Base-by-base conservation (phyloP, 352 stramenopile species). In the Halophytophthora batemanensis region DNA sequence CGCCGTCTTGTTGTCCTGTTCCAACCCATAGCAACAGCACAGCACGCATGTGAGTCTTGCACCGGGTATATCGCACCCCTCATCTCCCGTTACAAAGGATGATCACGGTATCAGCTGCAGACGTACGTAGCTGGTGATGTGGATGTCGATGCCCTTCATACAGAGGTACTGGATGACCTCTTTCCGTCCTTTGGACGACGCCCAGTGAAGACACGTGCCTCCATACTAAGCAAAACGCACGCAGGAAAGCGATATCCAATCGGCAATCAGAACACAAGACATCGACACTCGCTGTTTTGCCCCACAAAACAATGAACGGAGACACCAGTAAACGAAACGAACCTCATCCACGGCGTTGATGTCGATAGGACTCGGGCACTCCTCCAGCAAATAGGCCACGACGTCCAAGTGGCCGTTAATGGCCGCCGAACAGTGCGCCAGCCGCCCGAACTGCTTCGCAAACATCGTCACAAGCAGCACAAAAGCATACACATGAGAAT, bases 281-380 rank as follows among this genome's bases (percentile, higher is more conserved):
- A 25, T 7, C 21, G 31, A 13, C 23, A n/a, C n/a, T 18, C 10
- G 25, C 36, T 28, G 23, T 2, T 37, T n/a, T 22, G 2, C 19
- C 3, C 41, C 41, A 47, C 18, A n/a, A 3, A 13, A 38, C 6
- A 3, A 14, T 3, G n/a, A 38, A 14, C 42, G 8, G 23, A 52
- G 6, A 6, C 48, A 40, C 7, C 14, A 53, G 17, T 17, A 39
- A 39, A 3, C 19, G 6, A 45, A 3, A 29, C 64, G 2, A 34
- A 91, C 82, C 72, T 94, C 84, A 25, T 95, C 84, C 41, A 92
- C 87, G 47, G 82, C 76, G 51, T 95, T 95, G 45, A 95, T 92
- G 48, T 95, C 81, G 48, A 95, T 90, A 31, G 82, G 78, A 33
- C 82, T 70, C 10, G 61, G 66, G 45, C 82, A 92, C 41, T 95